These are phyloP conservation scores for Diversispora epigaea DNA, from an alignment of 192 early-diverging fungal species.

Conservation along the genomic window DNA sequence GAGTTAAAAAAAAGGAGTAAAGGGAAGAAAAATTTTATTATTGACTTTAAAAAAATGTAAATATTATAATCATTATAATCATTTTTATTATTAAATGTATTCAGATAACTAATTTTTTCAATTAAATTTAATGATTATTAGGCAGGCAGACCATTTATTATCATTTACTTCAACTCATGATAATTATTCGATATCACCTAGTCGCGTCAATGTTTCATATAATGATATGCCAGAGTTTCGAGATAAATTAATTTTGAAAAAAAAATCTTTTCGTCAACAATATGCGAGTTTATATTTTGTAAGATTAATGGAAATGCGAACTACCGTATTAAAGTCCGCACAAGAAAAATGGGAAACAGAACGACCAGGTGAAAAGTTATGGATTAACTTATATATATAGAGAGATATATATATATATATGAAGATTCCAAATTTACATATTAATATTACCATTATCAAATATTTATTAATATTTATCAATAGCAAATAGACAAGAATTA, in stretches of 20 bases:
- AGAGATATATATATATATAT: background rate
- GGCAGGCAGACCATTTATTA: background rate
- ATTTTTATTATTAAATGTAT: background rate
- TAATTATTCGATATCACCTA: background rate
- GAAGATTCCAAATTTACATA: background rate
- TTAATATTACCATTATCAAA: background rate
- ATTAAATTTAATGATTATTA: background rate
- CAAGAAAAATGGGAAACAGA: conserved; percentile 50
- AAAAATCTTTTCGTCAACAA: conserved; percentile 73
- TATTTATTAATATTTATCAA: background rate
- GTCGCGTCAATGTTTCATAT: background rate
- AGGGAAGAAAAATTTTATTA: too few relatives aligned
- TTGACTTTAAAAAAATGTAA: too few relatives aligned
- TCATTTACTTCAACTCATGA: background rate
- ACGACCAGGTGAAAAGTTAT: background rate
- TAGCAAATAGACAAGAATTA: conserved; percentile 28
- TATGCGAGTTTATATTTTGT: conserved; percentile 85
- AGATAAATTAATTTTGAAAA: conserved; percentile 52
- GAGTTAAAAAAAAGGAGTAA: too few relatives aligned
- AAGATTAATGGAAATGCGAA: conserved; percentile 66
- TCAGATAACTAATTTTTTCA: background rate
- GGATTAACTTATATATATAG: background rate
- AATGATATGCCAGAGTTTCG: conserved; percentile 8
- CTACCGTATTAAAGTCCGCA: conserved; percentile 59
- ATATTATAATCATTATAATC: background rate